Evolutionary conservation across 169 alveolate genomes (phyloP).

Genomic region (Plasmodium malariae): DNA sequence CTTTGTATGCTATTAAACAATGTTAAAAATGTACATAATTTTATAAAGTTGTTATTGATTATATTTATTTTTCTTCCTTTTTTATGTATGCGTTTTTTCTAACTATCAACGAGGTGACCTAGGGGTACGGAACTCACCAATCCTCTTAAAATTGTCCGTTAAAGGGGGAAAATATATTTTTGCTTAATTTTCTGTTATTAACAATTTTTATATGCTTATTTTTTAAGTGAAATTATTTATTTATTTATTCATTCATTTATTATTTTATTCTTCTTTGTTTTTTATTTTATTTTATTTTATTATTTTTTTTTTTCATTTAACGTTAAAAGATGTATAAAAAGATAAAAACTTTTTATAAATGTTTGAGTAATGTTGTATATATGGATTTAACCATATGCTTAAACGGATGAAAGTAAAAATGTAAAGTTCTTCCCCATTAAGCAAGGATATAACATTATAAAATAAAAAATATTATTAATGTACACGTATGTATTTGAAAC

Average conservation of each 20-base stretch:
- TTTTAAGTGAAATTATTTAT: neutral
- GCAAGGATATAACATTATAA: neutral
- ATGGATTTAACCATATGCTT: neutral
- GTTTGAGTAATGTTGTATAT: neutral
- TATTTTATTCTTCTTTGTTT: too few species aligned
- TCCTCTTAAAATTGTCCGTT: neutral
- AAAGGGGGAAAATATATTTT: neutral
- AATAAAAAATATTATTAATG: too few species aligned
- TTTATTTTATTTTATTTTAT: too few species aligned
- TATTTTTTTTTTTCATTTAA: too few species aligned
- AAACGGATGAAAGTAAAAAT: neutral
- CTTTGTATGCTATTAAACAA: too few species aligned
- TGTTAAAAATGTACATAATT: neutral
- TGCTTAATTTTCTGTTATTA: neutral
- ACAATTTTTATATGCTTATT: neutral
- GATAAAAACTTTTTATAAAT: too few species aligned
- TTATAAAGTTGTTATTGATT: neutral
- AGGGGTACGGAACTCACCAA: constrained; percentile 7
- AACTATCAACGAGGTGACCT: constrained; percentile 1
- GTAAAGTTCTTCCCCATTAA: neutral
- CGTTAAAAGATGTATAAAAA: too few species aligned
- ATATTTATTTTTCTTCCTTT: neutral
- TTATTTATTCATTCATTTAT: too few species aligned
- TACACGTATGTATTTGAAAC: neutral
- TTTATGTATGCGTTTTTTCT: neutral